These are phyloP conservation scores for Brassica incana DNA, from an alignment of 345 rosid species.

Conservation along the genomic window DNA sequence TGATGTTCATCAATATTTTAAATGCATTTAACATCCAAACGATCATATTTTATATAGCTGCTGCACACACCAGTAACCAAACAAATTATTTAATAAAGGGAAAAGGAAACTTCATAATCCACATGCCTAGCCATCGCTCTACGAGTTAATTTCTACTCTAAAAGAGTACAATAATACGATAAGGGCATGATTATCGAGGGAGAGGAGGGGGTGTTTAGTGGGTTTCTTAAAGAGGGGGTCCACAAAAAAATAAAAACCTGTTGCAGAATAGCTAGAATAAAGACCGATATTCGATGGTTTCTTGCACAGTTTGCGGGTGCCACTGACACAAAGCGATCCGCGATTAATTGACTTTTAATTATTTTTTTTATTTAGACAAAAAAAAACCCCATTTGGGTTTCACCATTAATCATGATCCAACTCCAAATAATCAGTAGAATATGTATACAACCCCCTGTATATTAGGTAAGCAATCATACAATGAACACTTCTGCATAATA, in stretches of 20 bases:
- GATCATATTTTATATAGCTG: not conserved
- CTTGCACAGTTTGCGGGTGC: no score
- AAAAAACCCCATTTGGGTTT: no score
- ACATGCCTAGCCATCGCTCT: constrained; percentile 42
- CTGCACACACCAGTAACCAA: constrained; percentile 14
- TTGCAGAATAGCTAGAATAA: no score
- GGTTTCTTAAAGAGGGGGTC: no score
- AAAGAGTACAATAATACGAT: not conserved
- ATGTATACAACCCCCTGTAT: not conserved
- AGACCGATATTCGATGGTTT: no score
- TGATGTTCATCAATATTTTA: not conserved
- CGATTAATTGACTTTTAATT: no score
- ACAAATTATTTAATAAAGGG: not conserved
- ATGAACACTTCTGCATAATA: not conserved
- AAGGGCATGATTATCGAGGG: not conserved
- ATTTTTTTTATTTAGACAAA: no score
- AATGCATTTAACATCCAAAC: not conserved
- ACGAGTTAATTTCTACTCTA: not conserved
- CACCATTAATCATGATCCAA: not conserved
- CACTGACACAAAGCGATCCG: no score
- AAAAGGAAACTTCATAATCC: constrained; percentile 34
- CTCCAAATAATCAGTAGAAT: not conserved
- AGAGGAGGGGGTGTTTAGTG: no score
- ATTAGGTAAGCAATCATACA: constrained; percentile 3
- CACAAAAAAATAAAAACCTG: no score